phyloP scores from a whole-genome alignment of 768 basidiomycete species.

The Amanita inopinata region DNA sequence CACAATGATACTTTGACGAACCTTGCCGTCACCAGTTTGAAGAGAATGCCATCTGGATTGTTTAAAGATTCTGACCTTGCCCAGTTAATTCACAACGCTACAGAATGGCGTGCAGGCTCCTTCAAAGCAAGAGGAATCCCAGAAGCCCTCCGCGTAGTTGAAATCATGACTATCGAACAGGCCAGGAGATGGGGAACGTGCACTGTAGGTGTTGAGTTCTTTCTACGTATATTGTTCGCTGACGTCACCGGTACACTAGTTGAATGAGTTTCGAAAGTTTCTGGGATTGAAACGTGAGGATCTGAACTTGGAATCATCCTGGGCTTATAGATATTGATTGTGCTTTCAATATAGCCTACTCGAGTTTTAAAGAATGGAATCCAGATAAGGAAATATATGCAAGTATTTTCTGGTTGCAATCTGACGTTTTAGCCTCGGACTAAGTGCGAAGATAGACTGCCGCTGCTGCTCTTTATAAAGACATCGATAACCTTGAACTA shows the following conservation, averaged over 20 bases:
- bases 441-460: slow-evolving; percentile 30
- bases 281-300: slow-evolving; percentile 56
- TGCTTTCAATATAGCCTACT: slow-evolving; percentile 36
- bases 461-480: slow-evolving; percentile 55
- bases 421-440: neutral
- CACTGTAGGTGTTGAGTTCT: slow-evolving; percentile 36
- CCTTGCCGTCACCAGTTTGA: slow-evolving; percentile 24
- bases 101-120: slow-evolving; percentile 46
- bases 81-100: slow-evolving; percentile 50
- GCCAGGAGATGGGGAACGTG: slow-evolving; percentile 63
- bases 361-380: slow-evolving; percentile 66
- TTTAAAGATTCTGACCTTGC: slow-evolving; percentile 62
- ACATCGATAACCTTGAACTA: slow-evolving; percentile 75
- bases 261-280: slow-evolving; percentile 69
- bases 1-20: neutral
- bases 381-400: slow-evolving; percentile 46
- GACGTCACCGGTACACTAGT: slow-evolving; percentile 19
- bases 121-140: slow-evolving; percentile 67
- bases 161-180: slow-evolving; percentile 61
- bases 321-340: too few relatives aligned
- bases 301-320: too few relatives aligned
- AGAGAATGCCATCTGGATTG: slow-evolving; percentile 39
- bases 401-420: slow-evolving; percentile 18
- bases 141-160: slow-evolving; percentile 52
- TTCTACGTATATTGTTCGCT: neutral